Base-by-base conservation (phyloP, 2,329 filamentous ascomycete species). In the Dactylellina leptospora region DNA sequence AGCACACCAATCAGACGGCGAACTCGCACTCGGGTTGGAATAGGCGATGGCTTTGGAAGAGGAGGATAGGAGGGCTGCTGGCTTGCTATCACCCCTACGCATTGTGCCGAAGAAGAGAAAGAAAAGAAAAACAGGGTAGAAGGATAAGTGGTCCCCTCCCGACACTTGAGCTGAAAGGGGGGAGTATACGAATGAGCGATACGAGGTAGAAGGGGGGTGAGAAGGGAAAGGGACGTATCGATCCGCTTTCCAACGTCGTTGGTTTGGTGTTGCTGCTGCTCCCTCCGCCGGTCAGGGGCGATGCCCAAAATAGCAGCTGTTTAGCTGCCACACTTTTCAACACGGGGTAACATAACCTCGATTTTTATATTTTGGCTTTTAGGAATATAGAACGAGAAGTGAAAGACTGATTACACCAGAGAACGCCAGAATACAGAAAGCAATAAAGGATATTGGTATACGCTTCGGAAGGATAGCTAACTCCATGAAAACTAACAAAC, bases 221-320 rank as follows among this genome's bases (percentile, higher is more conserved):
- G 30, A 33, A 6, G 30, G 30, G 6, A 6, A 13, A 6, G 6
- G 6, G 30, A 6, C 13, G 16, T 3, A 20, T 45, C 40, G 40
- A 45, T 45, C 13, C 20, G 30, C 18, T n/a, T 51, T 55, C 44
- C 63, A 40, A 69, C 54, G 55, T 45, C 44, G 47, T 44, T 45
- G 47, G 54, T 44, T 59, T 60, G 38, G 63, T 61, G 63, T 61
- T 55, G 55, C 22, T 51, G n/a, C n/a, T n/a, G n/a, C n/a, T n/a
- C n/a, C n/a, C n/a, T n/a, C n/a, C 27, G 27, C 54, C 33, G 20
- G 55, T 61, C 63, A 69, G 63, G 63, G 63, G 54, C 51, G 47
- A 16, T 23, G 30, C 53, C 61, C 55, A 58, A 66, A 66, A 66
- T 66, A 66, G 51, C 42, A 51, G 54, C 62, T n/a, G n/a, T n/a